A percentile compares a stretch with the other conserved stretches of the same genome.
Evolutionary conservation across 108 stramenopile species (phyloP).

Genomic region (Nannochloropsis oceanica): DNA sequence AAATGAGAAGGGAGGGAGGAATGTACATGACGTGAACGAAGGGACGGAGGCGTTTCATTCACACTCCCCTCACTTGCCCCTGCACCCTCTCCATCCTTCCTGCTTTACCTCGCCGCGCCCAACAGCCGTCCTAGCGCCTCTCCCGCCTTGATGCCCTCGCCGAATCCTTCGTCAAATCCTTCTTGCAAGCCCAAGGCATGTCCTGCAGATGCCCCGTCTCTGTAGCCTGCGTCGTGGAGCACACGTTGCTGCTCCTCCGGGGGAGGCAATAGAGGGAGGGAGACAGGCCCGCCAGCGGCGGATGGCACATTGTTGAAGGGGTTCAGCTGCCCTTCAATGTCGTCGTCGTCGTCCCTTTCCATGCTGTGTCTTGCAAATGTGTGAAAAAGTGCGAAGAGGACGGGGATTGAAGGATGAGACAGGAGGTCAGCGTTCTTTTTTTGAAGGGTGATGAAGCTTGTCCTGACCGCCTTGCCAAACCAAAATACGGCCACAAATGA

Average conservation of each 20-base stretch:
- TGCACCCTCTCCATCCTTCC: not conserved
- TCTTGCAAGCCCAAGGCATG: not conserved
- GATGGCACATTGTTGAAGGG: not conserved
- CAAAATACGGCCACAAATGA: too few species aligned
- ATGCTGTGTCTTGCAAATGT: not conserved
- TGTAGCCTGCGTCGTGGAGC: not conserved
- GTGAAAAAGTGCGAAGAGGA: too few species aligned
- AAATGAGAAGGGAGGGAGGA: not conserved
- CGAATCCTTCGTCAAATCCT: not conserved
- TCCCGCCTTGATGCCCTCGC: not conserved
- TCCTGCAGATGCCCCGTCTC: not conserved
- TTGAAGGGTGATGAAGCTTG: too few species aligned
- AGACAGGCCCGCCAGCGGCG: not conserved
- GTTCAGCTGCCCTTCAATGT: not conserved
- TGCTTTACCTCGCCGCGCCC: not conserved
- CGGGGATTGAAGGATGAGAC: too few species aligned
- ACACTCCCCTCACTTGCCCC: not conserved
- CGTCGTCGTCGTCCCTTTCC: not conserved
- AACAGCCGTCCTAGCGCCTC: not conserved
- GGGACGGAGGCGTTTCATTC: not conserved
- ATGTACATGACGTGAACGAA: not conserved
- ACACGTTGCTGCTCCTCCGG: not conserved
- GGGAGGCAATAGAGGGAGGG: not conserved
- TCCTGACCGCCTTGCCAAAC: too few species aligned
- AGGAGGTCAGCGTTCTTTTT: too few species aligned